Evolutionary conservation across 345 rosid genomes (phyloP), one percentile per base, ranked within the genome.

Genomic region (Dovyalis caffra): DNA sequence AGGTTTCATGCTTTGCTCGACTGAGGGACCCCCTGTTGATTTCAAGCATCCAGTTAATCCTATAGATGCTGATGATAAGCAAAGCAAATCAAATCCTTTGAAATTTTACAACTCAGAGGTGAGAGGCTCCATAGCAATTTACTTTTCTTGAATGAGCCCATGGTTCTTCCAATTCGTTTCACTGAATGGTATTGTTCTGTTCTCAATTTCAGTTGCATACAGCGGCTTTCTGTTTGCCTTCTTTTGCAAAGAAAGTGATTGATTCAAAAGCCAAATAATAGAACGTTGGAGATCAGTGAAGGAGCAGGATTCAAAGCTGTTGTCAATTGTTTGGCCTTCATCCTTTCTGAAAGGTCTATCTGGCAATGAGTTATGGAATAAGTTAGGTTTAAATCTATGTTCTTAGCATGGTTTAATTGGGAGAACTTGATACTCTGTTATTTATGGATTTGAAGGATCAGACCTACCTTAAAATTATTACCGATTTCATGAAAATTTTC

Each of bases 1-100:
- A 23, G 99, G 99, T 31, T 95, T 95, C 86, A 92, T 95, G 98
- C 94, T 95, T 65, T 95, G 99, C 83, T 90, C 99, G 11, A 89
- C 92, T 0, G 99, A 91, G 71, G 99, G 99, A 43, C 97, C 97
- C 26, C 15, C 85, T 7, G 95, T 95, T 18, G 94, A 92, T 77
- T 95, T 95, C 88, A 92, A 91, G 88, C 84, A 90, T 74, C 98
- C 99, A 18, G 88, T 87, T 66, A 92, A 85, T 68, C 88, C 88
- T 4, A 87, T 95, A 3, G 93, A 92, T 64, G 76, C 74, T 4
- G 77, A 83, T 77, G 87, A 78, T 26, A 67, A 60, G 73, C 72
- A 80, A 40, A 63, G 66, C 70, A 79, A 85, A 75, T 81, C 86
- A 68, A 78, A 81, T 16, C 93, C 97, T 34, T 79, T 95, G 76